Evolutionary conservation across 176 grass and related monocot genomes (phyloP).

Genomic region (Oryza rufipogon): DNA sequence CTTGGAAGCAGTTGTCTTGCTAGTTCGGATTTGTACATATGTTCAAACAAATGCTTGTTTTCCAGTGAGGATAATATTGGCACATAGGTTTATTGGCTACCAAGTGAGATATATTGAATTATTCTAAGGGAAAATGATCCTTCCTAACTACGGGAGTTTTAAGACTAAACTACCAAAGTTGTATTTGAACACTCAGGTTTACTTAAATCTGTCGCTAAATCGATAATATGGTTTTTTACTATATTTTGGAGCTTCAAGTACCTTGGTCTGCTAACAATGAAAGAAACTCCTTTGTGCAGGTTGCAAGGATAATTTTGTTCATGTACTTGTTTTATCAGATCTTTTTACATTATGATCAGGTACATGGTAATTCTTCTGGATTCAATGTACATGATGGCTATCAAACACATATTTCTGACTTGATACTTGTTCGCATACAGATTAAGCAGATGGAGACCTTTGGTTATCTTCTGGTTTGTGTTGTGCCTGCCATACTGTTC

Average conservation of each 20-base stretch:
- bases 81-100: background rate
- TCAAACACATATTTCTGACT: conserved; percentile 21
- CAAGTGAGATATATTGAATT: background rate
- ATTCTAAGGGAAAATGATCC: background rate
- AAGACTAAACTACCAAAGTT: background rate
- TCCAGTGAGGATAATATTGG: background rate
- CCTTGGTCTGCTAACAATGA: conserved; percentile 6
- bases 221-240: background rate
- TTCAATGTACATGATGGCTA: conserved; percentile 1
- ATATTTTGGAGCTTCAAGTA: background rate
- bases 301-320: conserved; percentile 84
- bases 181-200: background rate
- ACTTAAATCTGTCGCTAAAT: conserved; percentile 2
- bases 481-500: conserved; percentile 62
- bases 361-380: conserved; percentile 33
- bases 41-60: background rate
- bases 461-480: conserved; percentile 65
- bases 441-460: conserved; percentile 73
- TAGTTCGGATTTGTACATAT: background rate
- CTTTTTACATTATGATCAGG: conserved; percentile 77
- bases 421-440: conserved; percentile 44
- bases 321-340: conserved; percentile 92
- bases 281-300: conserved; percentile 55
- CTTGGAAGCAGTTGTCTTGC: background rate
- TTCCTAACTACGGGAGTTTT: background rate